Percentiles rank a stretch among this genome's conserved stretches.
These are phyloP conservation scores for Solanum neorickii DNA, from an alignment of 257 asterid species.

Conservation along the genomic window DNA sequence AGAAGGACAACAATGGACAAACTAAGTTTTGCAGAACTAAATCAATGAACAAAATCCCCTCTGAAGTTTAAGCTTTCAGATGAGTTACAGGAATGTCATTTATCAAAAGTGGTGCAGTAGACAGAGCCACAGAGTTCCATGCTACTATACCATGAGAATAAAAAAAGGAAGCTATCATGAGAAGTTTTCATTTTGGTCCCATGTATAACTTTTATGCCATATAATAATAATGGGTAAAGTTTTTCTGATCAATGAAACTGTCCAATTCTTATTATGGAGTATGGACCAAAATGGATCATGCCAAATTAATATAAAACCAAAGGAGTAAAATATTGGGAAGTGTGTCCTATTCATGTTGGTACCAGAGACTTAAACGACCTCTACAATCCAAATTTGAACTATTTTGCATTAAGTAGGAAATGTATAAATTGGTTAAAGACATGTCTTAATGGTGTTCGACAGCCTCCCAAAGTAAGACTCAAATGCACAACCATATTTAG, in stretches of 20 bases:
- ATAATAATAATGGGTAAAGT: neutral
- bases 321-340: neutral
- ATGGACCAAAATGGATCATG: neutral
- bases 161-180: neutral
- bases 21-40: neutral
- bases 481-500: neutral
- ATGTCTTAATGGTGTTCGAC: neutral
- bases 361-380: neutral
- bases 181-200: neutral
- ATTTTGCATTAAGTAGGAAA: neutral
- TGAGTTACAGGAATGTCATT: neutral
- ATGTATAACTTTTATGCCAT: neutral
- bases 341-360: neutral
- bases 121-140: neutral
- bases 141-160: neutral
- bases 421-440: neutral
- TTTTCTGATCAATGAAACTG: neutral
- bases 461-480: neutral
- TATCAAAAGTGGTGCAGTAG: neutral
- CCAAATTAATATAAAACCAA: neutral
- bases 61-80: neutral
- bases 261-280: neutral
- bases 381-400: neutral
- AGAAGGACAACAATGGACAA: neutral
- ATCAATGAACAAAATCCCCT: neutral